Percentiles rank a stretch among this genome's conserved stretches.
These are phyloP conservation scores for Metarhizium guizhouense DNA, from an alignment of 2,329 filamentous ascomycete genomes.

Conservation along the genomic window DNA sequence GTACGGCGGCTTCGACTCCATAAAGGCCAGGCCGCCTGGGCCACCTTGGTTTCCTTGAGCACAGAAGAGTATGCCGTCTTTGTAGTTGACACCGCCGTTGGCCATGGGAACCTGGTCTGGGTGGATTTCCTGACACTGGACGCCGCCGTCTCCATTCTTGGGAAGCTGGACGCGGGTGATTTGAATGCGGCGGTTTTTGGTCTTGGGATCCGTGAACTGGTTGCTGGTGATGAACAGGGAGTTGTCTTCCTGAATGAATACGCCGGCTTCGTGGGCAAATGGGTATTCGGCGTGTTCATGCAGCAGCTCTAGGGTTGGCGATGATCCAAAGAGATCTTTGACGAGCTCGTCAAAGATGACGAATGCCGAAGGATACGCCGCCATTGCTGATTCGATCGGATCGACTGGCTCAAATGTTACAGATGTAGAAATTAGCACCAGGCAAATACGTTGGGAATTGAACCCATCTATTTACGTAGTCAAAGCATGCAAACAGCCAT, in stretches of 20 bases:
- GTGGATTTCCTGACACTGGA: constrained; percentile 24
- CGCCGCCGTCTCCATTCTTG: constrained; percentile 1
- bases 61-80: constrained; percentile 30
- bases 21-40: constrained; percentile 21
- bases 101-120: constrained; percentile 29
- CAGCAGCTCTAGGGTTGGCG: constrained; percentile 26
- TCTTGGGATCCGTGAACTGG: constrained; percentile 13
- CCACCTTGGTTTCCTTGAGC: constrained; percentile 24
- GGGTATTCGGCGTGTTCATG: constrained; percentile 29
- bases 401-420: not conserved
- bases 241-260: constrained; percentile 20
- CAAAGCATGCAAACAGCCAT: too few relatives aligned
- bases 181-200: constrained; percentile 17
- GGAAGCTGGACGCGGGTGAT: constrained; percentile 19
- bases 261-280: constrained; percentile 40
- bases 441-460: not conserved
- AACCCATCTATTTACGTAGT: too few relatives aligned
- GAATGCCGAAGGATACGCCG: not conserved
- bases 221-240: constrained; percentile 27
- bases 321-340: constrained; percentile 21
- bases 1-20: constrained; percentile 23
- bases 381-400: not conserved
- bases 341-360: constrained; percentile 8
- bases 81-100: constrained; percentile 40
- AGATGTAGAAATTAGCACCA: not conserved